Evolutionary conservation across 176 grass and related monocot species (phyloP), one percentile per base, ranked within the genome.

Genomic region (Aechmea fasciata): DNA sequence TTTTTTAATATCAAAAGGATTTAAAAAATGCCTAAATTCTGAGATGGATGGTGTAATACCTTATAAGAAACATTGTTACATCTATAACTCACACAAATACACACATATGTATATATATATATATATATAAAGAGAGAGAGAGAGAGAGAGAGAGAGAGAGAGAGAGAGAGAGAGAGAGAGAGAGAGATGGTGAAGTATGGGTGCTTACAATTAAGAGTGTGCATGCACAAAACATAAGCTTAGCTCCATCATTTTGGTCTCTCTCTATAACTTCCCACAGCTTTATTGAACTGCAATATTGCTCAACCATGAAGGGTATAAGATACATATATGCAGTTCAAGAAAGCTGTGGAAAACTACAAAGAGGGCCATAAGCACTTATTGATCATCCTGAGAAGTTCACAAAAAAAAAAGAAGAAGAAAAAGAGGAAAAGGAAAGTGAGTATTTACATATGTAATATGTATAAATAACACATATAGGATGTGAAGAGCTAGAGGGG

Each of bases 291-390:
- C 75, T 3, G 75, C 52, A 70, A 69, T 61, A 59, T 20, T 69
- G 20, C 10, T 57, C 26, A 3, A 51, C 48, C 57, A 47, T 49
- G 50, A 48, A 18, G 18, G 9, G 47, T 9, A 53, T n/a, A n/a
- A n/a, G n/a, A n/a, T n/a, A n/a, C n/a, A n/a, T n/a, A n/a, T n/a
- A 73, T 83, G 75, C 71, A 79, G 82, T 84, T 84, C 82, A 84
- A 84, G 82, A 84, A 84, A 84, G 82, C 82, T 75, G 82, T 84
- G 82, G 82, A 84, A 84, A 59, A 77, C 17, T 71, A 79, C 82
- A 71, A 29, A 68, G 76, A 84, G 76, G 67, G 70, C 74, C 80
- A 83, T 73, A 57, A 57, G 52, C 52, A 57, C 13, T 17, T 17
- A 57, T 61, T n/a, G 55, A 61, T 7, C 2, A 61, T 7, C 2